A percentile compares a stretch with the other conserved stretches of the same genome.
phyloP scores from a whole-genome alignment of 2,329 filamentous ascomycete genomes.

The Trichoderma hamatum region DNA sequence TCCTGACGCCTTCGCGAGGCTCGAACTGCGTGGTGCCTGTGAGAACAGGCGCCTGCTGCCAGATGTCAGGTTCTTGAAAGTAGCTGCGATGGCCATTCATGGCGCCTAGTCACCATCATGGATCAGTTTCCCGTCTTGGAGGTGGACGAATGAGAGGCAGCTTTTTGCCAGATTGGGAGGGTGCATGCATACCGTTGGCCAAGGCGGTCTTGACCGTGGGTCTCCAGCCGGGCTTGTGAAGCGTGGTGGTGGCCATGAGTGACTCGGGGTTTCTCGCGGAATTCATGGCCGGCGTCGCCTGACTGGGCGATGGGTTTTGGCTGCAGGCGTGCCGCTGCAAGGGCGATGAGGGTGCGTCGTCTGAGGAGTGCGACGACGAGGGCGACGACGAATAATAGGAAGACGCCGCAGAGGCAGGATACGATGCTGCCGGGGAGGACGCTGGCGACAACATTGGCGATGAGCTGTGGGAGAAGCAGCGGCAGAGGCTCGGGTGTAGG shows the following conservation, averaged over 20 bases:
- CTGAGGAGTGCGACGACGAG: constrained; percentile 7
- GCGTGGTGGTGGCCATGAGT: constrained; percentile 6
- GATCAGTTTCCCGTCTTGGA: constrained; percentile 14
- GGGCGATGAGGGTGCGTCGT: background rate
- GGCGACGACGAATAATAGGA: constrained; percentile 24
- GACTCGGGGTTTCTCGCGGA: background rate
- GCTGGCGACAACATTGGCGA: constrained; percentile 19
- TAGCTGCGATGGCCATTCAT: constrained; percentile 45
- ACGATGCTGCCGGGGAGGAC: constrained; percentile 15
- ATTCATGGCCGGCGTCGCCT: constrained; percentile 17
- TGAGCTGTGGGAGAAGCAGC: background rate
- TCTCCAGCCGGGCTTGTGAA: constrained; percentile 20
- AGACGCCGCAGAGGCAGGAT: constrained; percentile 15
- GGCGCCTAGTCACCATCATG: constrained; percentile 29
- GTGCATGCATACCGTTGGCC: constrained; percentile 27
- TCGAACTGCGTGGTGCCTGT: constrained; percentile 71
- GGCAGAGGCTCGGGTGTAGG: constrained; percentile 23
- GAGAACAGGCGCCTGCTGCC: constrained; percentile 72
- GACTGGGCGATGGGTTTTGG: background rate
- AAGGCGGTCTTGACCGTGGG: constrained; percentile 22
- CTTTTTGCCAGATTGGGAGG: background rate
- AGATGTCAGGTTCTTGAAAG: constrained; percentile 64
- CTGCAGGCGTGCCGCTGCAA: background rate
- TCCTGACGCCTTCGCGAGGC: constrained; percentile 69
- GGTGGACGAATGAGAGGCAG: background rate